A percentile compares a stretch with the other conserved stretches of the same genome.
phyloP scores from a whole-genome alignment of 192 early-diverging fungal species.

The Physocladia obscura region DNA sequence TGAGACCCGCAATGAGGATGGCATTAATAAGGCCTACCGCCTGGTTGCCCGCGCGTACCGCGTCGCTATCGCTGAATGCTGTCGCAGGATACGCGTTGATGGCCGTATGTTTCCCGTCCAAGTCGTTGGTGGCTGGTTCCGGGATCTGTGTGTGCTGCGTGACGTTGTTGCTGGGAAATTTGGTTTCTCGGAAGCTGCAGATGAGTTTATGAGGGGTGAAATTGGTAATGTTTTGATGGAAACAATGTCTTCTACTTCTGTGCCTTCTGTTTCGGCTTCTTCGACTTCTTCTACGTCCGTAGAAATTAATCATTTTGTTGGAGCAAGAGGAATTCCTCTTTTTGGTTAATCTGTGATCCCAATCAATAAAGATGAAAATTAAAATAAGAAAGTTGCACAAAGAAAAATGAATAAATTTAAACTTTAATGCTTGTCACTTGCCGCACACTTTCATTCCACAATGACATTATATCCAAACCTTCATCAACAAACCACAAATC shows the following conservation, averaged over 20 bases:
- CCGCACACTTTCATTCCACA: conserved; percentile 39
- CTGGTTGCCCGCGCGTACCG: conserved; percentile 75
- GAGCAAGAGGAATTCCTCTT: no score
- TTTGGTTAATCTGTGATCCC: no score
- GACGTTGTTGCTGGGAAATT: not conserved
- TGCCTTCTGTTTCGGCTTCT: no score
- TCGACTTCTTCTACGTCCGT: not conserved
- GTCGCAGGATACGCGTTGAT: conserved; percentile 60
- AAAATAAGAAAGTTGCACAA: not conserved
- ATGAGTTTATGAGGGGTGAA: conserved; percentile 25
- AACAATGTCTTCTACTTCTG: no score
- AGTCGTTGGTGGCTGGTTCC: conserved; percentile 82
- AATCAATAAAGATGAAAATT: not conserved
- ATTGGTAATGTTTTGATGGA: conserved; percentile 9
- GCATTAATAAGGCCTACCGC: conserved; percentile 63
- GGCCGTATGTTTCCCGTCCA: conserved; percentile 80
- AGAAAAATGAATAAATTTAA: not conserved
- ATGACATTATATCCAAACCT: conserved; percentile 44
- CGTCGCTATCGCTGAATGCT: conserved; percentile 71
- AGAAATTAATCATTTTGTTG: not conserved
- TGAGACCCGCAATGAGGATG: conserved; percentile 80
- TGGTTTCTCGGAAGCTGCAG: conserved; percentile 20
- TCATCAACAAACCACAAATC: conserved; percentile 53
- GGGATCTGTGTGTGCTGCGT: conserved; percentile 35
- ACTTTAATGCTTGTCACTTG: not conserved